Conservation (phyloP, 306 rosid genomes). For the cucumber (Cucumis sativus) region DNA sequence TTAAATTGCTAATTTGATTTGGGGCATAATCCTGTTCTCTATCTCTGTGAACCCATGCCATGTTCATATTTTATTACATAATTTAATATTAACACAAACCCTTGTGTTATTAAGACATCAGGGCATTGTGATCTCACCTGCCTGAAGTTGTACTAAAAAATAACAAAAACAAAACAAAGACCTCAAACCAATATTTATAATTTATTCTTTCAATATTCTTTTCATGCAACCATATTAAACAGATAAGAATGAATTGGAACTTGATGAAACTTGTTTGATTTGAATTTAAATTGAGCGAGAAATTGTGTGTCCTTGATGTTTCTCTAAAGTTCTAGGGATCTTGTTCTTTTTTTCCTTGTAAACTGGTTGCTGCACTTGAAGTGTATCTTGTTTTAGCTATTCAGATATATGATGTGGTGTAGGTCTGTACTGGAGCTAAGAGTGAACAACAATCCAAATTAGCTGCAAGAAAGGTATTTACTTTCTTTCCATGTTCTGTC, state of each 20-base stretch:
- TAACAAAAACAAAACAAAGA: background rate
- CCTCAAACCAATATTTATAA: background rate
- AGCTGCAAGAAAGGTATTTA: conserved; percentile 85
- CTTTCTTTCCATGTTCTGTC: background rate
- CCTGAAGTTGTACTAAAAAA: background rate
- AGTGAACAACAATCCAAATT: conserved; percentile 83
- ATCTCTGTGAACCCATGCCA: background rate
- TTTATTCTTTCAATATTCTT: background rate
- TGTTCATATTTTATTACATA: background rate
- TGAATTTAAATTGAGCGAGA: background rate
- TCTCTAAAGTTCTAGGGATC: background rate
- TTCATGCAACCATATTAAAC: background rate
- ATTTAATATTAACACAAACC: background rate
- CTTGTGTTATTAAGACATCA: background rate
- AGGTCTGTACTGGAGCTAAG: conserved; percentile 98
- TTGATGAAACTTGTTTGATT: background rate
- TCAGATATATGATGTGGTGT: conserved; percentile 9
- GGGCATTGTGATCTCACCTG: background rate
- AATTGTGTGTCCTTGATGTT: background rate
- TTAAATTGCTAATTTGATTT: background rate
- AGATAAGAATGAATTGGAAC: background rate
- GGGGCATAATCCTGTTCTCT: background rate
- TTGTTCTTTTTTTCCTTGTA: background rate
- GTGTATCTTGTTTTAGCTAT: background rate
- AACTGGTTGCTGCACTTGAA: background rate